A percentile compares a stretch with the other conserved stretches of the same genome.
Evolutionary conservation across 2,329 filamentous ascomycete genomes (phyloP).

Genomic region (Orbilia ellipsospora): DNA sequence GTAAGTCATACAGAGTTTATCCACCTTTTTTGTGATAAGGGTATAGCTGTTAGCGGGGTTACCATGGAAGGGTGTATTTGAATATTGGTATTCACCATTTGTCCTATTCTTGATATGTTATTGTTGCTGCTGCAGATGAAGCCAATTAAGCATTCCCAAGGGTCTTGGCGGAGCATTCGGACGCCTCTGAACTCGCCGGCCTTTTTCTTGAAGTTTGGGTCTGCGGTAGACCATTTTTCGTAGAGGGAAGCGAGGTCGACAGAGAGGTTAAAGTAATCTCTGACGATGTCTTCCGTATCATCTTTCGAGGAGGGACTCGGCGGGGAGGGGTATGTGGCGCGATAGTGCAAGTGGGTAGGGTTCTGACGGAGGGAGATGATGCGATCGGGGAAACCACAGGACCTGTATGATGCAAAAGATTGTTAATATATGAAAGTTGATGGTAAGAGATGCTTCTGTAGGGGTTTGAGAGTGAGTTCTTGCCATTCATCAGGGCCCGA

Average conservation of each 20-base stretch:
- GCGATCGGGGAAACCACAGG: constrained; percentile 85
- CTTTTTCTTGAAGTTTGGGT: constrained; percentile 87
- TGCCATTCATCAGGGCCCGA: constrained; percentile 83
- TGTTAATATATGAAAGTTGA: constrained; percentile 9
- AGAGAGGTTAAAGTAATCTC: constrained; percentile 86
- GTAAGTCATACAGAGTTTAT: constrained; percentile 89
- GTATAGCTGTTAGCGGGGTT: not conserved
- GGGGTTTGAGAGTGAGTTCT: constrained; percentile 14
- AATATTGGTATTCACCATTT: constrained; percentile 74
- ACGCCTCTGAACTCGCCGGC: constrained; percentile 90
- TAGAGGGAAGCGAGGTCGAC: constrained; percentile 83
- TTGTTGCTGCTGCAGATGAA: constrained; percentile 99
- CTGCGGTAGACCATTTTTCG: constrained; percentile 83
- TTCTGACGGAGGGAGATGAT: constrained; percentile 89
- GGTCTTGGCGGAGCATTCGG: constrained; percentile 90
- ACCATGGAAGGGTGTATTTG: not conserved
- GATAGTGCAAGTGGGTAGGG: constrained; percentile 79
- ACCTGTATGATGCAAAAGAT: constrained; percentile 65
- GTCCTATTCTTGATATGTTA: constrained; percentile 92
- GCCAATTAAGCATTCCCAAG: constrained; percentile 91
- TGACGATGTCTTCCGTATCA: constrained; percentile 78
- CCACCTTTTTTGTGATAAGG: constrained; percentile 65
- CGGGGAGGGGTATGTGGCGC: constrained; percentile 69
- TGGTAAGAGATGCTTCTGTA: not conserved
- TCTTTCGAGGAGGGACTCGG: constrained; percentile 67